A percentile compares a stretch with the other conserved stretches of the same genome.
Evolutionary conservation across 2,329 filamentous ascomycete species (phyloP).

Genomic region (Talaromyces marneffei): DNA sequence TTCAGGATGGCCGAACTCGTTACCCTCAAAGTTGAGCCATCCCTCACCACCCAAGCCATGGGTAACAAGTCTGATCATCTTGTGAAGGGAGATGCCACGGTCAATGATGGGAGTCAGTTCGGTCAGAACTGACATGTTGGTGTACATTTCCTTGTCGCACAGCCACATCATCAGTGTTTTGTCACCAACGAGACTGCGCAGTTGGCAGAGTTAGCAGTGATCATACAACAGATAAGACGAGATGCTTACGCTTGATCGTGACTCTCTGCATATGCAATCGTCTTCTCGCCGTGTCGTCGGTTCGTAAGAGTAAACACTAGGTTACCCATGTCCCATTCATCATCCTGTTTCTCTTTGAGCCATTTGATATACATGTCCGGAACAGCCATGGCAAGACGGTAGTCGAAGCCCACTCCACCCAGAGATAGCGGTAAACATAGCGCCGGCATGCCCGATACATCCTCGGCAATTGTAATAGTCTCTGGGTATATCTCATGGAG

Average conservation of each 20-base stretch:
- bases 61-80: conserved; percentile 93
- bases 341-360: conserved; percentile 84
- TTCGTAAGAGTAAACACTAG: conserved; percentile 88
- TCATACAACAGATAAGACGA: neutral
- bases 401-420: conserved; percentile 94
- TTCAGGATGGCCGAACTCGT: conserved; percentile 97
- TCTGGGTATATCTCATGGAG: conserved; percentile 84
- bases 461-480: conserved; percentile 87
- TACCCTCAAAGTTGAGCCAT: conserved; percentile 97
- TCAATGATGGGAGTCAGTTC: conserved; percentile 85
- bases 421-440: conserved; percentile 78
- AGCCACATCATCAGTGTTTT: conserved; percentile 98
- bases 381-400: conserved; percentile 93
- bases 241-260: conserved; percentile 91
- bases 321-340: conserved; percentile 83
- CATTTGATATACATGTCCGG: conserved; percentile 99
- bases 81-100: conserved; percentile 86
- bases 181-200: conserved; percentile 68
- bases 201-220: conserved; percentile 16
- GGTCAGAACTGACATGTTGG: conserved; percentile 84
- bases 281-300: conserved; percentile 91
- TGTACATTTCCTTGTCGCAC: conserved; percentile 95
- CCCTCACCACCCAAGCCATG: conserved; percentile 90
- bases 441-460: conserved; percentile 98
- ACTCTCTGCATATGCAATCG: conserved; percentile 93